Percentiles rank a stretch among this genome's conserved stretches.
Conservation (phyloP, 1,284 basidiomycete species). For the Pseudozyma thailandica region DNA sequence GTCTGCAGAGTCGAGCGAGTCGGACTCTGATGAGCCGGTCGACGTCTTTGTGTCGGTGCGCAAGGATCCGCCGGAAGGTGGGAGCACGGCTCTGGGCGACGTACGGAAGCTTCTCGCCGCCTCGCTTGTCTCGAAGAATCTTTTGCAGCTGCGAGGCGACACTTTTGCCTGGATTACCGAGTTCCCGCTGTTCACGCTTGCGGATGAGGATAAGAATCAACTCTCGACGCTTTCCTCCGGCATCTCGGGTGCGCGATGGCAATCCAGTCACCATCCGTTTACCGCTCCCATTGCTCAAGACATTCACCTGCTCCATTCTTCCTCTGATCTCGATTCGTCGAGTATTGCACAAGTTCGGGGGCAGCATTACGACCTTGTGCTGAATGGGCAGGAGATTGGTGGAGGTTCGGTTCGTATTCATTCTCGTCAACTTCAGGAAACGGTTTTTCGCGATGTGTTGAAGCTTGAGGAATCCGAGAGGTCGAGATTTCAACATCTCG, state of each 20-base stretch:
- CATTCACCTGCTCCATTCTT: constrained; percentile 76
- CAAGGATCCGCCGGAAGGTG: constrained; percentile 74
- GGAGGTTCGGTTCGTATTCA: constrained; percentile 93
- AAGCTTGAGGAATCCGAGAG: constrained; percentile 79
- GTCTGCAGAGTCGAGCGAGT: constrained; percentile 68
- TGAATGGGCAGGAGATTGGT: constrained; percentile 92
- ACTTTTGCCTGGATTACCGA: constrained; percentile 94
- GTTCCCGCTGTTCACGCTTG: constrained; percentile 90
- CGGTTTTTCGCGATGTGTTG: constrained; percentile 81
- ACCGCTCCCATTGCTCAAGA: constrained; percentile 94
- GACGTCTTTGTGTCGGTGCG: constrained; percentile 47
- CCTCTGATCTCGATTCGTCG: constrained; percentile 4
- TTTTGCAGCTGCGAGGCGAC: constrained; percentile 70
- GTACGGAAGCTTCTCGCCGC: constrained; percentile 76
- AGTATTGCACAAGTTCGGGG: constrained; percentile 73
- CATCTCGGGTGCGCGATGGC: constrained; percentile 74
- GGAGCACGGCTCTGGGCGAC: constrained; percentile 83
- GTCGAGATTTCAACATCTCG: constrained; percentile 81
- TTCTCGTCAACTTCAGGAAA: constrained; percentile 83
- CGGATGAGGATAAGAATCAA: constrained; percentile 86
- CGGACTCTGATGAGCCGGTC: constrained; percentile 69
- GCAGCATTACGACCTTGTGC: constrained; percentile 96
- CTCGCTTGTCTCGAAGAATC: constrained; percentile 76
- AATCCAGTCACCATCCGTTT: constrained; percentile 92
- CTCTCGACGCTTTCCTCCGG: constrained; percentile 71